These are phyloP conservation scores for Aspergillus funiculosus DNA, from an alignment of 495 filamentous ascomycete genomes.

Conservation along the genomic window DNA sequence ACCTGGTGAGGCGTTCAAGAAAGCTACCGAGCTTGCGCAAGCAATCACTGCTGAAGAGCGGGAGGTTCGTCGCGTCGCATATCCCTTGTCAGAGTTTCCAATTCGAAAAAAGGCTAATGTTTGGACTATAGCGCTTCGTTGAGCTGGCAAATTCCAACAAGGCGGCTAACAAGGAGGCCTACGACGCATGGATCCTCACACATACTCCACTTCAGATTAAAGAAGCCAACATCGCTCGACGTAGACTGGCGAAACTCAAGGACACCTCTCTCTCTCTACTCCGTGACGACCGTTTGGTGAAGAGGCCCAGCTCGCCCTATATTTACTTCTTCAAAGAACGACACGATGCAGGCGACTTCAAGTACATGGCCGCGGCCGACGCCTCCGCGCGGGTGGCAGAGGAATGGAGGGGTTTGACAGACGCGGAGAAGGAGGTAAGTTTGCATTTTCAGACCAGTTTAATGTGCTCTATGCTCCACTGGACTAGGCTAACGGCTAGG, in stretches of 20 bases:
- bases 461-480: neutral
- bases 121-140: conserved; percentile 39
- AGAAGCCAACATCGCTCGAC: conserved; percentile 60
- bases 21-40: conserved; percentile 19
- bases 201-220: conserved; percentile 53
- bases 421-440: conserved; percentile 52
- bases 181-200: conserved; percentile 52
- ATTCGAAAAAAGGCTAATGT: conserved; percentile 13
- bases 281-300: conserved; percentile 56
- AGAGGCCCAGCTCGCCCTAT: conserved; percentile 36
- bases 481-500: neutral
- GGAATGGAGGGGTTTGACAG: conserved; percentile 54
- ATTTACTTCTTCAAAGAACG: conserved; percentile 45
- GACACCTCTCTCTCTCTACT: conserved; percentile 24
- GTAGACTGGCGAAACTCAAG: conserved; percentile 31
- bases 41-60: conserved; percentile 22
- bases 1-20: conserved; percentile 15
- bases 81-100: neutral
- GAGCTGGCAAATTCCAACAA: conserved; percentile 31
- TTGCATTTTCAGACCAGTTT: neutral
- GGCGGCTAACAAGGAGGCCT: conserved; percentile 41
- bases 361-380: conserved; percentile 26
- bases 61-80: conserved; percentile 29
- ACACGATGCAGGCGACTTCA: conserved; percentile 42
- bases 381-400: conserved; percentile 23